Evolutionary conservation across 2,329 filamentous ascomycete species (phyloP), one percentile per base, ranked within the genome.

Genomic region (Colletotrichum sp.): DNA sequence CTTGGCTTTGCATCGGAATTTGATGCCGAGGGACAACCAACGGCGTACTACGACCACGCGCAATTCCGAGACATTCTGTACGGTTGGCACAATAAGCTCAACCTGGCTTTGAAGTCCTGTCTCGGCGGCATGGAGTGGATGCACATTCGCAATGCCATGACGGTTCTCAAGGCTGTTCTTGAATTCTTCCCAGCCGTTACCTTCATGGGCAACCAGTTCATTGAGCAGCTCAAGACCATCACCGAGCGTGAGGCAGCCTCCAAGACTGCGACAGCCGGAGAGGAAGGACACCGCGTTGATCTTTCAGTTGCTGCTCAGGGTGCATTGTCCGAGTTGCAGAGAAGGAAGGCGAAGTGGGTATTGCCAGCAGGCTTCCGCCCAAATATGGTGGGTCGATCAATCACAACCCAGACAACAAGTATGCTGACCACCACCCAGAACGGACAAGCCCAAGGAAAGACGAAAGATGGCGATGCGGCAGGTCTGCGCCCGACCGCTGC

Each of bases 81-180:
- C 87, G 94, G 95, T 80, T 99, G 96, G 96, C 98, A 99, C 84
- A 93, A 94, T 80, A 92, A 94, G 78, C 87, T 99, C 59, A 94
- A 94, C 80, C 91, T 88, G 66, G 95, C 96, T 4, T 88, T 99
- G 71, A 96, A 96, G 82, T 90, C 91, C 49, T 98, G 96, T 82
- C 89, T 99, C 63, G 92, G 92, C 21, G 93, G 94, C 32, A 93
- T 92, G 36, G 96, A 99, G 85, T 99, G 97, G 91, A 98, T 98
- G 94, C 96, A 98, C 84, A 98, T 99, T 82, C 93, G 96, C 71
- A 99, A 99, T 83, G 95, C 96, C 60, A 98, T 99, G 79, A 97
- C 94, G 74, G 90, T 99, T 6, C 89, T 99, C 75, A 98, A 97
- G 82, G 90, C 92, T 13, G 90, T 98, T 64, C 91, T 95, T 28